A percentile compares a stretch with the other conserved stretches of the same genome.
Conservation (phyloP, 75 land plant species). For the Picea glauca region DNA sequence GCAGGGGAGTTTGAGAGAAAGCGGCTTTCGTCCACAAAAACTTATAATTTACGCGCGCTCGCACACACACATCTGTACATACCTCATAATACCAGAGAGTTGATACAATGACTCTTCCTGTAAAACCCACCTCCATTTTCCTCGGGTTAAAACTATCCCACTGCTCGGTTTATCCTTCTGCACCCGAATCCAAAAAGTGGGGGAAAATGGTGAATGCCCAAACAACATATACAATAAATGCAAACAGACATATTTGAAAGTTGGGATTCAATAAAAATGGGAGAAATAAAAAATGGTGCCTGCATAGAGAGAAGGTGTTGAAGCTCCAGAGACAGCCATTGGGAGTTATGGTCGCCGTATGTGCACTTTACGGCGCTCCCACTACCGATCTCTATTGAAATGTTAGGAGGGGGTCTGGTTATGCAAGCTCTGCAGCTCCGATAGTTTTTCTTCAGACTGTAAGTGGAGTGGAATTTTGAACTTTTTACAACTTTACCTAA, state of each 20-base stretch:
- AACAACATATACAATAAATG: neutral
- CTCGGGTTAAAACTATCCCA: constrained; percentile 10
- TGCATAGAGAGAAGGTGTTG: constrained; percentile 7
- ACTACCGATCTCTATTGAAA: neutral
- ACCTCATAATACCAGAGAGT: constrained; percentile 7
- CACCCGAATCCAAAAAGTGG: neutral
- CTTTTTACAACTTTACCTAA: neutral
- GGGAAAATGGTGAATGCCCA: neutral
- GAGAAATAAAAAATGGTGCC: neutral
- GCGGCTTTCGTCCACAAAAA: too few species aligned
- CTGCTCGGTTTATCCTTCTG: constrained; percentile 7
- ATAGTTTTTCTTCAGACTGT: neutral
- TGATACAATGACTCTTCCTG: neutral
- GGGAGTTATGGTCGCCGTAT: constrained; percentile 3
- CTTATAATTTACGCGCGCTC: too few species aligned
- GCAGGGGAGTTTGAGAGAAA: too few species aligned
- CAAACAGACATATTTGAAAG: neutral
- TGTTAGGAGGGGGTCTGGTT: neutral
- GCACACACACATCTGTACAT: too few species aligned
- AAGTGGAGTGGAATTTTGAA: neutral
- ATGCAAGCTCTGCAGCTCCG: neutral
- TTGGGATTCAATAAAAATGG: neutral
- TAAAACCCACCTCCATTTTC: constrained; percentile 2
- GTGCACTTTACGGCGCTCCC: neutral
- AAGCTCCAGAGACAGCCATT: constrained; percentile 9